phyloP scores from a whole-genome alignment of 2,329 filamentous ascomycete species.

The Coniochaeta pulveracea region DNA sequence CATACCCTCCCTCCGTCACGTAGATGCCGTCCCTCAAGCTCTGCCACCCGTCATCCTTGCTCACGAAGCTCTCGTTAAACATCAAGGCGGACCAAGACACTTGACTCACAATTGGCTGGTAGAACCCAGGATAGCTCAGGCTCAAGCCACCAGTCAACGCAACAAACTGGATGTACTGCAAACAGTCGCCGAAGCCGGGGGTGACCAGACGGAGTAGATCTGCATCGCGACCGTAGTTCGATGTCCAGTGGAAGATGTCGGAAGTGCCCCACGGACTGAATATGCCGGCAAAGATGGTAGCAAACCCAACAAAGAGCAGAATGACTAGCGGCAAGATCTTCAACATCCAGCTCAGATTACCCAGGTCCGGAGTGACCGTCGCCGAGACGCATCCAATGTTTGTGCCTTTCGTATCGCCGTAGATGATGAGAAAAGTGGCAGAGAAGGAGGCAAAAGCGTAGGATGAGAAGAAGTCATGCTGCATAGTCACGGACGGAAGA shows the following conservation, averaged over 20 bases:
- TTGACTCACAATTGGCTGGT: slow-evolving; percentile 82
- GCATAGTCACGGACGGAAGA: slow-evolving; percentile 63
- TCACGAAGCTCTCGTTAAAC: slow-evolving; percentile 87
- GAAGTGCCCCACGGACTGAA: slow-evolving; percentile 90
- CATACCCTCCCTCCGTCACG: slow-evolving; percentile 63
- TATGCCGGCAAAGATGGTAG: slow-evolving; percentile 74
- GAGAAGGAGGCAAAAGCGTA: slow-evolving; percentile 81
- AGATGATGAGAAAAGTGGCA: slow-evolving; percentile 60
- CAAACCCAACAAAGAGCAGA: slow-evolving; percentile 67
- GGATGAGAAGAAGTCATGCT: slow-evolving; percentile 64
- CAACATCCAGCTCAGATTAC: slow-evolving; percentile 55
- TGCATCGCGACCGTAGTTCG: slow-evolving; percentile 89
- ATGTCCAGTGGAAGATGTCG: slow-evolving; percentile 92
- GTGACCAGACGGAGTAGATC: slow-evolving; percentile 88
- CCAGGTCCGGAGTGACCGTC: slow-evolving; percentile 76
- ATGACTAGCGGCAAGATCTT: slow-evolving; percentile 69
- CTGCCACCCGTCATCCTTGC: slow-evolving; percentile 50
- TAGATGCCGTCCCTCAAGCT: slow-evolving; percentile 81
- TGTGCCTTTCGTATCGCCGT: slow-evolving; percentile 54
- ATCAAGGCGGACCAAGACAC: slow-evolving; percentile 81
- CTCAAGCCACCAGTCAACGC: slow-evolving; percentile 79
- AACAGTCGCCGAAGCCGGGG: slow-evolving; percentile 89
- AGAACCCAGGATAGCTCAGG: slow-evolving; percentile 86
- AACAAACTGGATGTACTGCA: slow-evolving; percentile 94
- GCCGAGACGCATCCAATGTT: slow-evolving; percentile 71